These are phyloP conservation scores for Lasiosphaeria miniovina DNA, from an alignment of 495 filamentous ascomycete species.

Conservation along the genomic window DNA sequence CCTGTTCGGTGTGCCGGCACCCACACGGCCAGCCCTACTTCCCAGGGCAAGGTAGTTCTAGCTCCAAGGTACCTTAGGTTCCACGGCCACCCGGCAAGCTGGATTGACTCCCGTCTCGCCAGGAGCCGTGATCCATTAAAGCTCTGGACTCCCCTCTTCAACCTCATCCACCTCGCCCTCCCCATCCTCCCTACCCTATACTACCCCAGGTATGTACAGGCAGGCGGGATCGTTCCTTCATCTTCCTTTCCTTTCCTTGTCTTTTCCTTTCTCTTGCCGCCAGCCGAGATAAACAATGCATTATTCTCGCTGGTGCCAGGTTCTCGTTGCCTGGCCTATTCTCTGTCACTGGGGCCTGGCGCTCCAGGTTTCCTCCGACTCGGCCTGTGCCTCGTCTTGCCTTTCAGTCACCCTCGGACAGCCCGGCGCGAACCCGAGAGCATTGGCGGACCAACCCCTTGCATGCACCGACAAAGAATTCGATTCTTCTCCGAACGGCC, in stretches of 20 bases:
- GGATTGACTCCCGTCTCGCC: too few relatives aligned
- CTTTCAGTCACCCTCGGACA: neutral
- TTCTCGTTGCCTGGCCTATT: neutral
- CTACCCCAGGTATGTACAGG: neutral
- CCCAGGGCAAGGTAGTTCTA: too few relatives aligned
- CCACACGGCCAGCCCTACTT: too few relatives aligned
- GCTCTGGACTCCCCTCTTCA: neutral
- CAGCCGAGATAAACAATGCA: slow-evolving; percentile 1
- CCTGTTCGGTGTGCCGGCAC: neutral
- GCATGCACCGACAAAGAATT: neutral
- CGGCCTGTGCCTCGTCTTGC: neutral
- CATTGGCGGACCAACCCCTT: neutral
- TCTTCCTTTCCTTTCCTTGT: neutral
- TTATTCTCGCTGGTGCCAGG: slow-evolving; percentile 1
- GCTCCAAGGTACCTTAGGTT: too few relatives aligned
- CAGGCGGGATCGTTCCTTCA: neutral
- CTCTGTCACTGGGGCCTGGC: neutral
- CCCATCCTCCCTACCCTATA: neutral
- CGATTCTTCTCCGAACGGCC: neutral
- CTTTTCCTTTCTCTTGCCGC: neutral
- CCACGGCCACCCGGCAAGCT: too few relatives aligned
- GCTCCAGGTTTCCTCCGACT: neutral
- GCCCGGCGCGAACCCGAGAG: neutral
- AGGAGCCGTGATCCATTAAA: too few relatives aligned
- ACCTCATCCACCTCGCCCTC: neutral